phyloP scores from a whole-genome alignment of 177 flowering plant species.

The Vitis hybrid region DNA sequence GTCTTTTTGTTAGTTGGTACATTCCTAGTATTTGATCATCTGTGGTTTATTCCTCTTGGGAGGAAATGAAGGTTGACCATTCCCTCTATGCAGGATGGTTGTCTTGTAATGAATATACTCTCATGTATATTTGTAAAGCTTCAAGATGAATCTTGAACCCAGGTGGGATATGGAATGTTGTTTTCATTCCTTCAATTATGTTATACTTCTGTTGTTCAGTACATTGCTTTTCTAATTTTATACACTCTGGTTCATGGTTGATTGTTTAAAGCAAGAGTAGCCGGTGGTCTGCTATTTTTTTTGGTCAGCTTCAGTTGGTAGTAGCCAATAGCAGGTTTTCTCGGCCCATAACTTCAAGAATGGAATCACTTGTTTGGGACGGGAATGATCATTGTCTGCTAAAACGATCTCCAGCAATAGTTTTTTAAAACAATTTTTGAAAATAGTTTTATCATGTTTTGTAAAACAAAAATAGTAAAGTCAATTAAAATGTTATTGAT shows the following conservation, averaged over 20 bases:
- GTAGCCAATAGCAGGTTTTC: too few relatives aligned
- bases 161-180: too few relatives aligned
- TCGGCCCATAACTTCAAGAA: too few relatives aligned
- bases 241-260: not conserved
- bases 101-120: not conserved
- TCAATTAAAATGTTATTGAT: too few relatives aligned
- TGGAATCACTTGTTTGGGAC: too few relatives aligned
- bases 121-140: conserved; percentile 4
- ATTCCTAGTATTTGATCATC: not conserved
- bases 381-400: too few relatives aligned
- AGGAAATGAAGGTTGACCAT: not conserved
- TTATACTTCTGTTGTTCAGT: not conserved
- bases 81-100: not conserved
- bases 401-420: too few relatives aligned
- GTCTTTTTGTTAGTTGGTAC: not conserved
- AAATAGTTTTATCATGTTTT: too few relatives aligned
- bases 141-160: not conserved
- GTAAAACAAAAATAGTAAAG: too few relatives aligned
- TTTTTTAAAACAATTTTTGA: too few relatives aligned
- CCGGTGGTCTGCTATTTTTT: not conserved
- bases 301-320: not conserved
- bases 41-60: not conserved
- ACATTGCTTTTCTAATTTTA: not conserved
- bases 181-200: too few relatives aligned
- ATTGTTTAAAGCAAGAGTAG: not conserved